These are phyloP conservation scores for Staphylotrichum longicolle DNA, from an alignment of 495 filamentous ascomycete species.

Conservation along the genomic window DNA sequence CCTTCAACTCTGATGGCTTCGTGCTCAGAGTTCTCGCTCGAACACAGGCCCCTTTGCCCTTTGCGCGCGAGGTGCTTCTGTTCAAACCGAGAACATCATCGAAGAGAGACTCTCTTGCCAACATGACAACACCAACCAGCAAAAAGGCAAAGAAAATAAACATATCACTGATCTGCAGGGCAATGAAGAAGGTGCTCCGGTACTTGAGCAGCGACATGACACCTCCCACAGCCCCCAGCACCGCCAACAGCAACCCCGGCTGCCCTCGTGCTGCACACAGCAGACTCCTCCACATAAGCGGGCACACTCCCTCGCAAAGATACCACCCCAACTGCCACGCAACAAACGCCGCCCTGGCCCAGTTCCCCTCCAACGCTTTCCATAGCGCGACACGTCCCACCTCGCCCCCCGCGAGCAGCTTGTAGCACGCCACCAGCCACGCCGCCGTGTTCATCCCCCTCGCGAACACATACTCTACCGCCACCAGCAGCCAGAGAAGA, in stretches of 20 bases:
- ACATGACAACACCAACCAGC: constrained; percentile 9
- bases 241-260: constrained; percentile 20
- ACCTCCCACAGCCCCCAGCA: constrained; percentile 8
- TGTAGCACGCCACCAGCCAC: constrained; percentile 22
- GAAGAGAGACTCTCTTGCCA: constrained; percentile 21
- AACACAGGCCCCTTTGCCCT: too few relatives aligned
- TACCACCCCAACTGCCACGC: constrained; percentile 22
- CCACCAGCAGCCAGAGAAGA: constrained; percentile 24
- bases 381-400: constrained; percentile 17
- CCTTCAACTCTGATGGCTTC: too few relatives aligned
- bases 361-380: constrained; percentile 11
- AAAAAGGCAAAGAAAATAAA: constrained; percentile 27
- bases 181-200: constrained; percentile 32
- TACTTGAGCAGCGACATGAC: constrained; percentile 25
- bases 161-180: constrained; percentile 30
- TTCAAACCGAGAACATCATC: constrained; percentile 22
- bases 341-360: constrained; percentile 13
- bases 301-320: constrained; percentile 9
- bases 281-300: constrained; percentile 14
- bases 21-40: too few relatives aligned
- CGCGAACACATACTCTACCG: constrained; percentile 26
- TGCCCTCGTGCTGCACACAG: constrained; percentile 18
- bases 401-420: constrained; percentile 17
- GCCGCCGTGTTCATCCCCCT: constrained; percentile 21
- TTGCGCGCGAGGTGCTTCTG: constrained; percentile 2